Base-by-base conservation (phyloP, 768 basidiomycete genomes). In the Boletus rubescentipes region DNA sequence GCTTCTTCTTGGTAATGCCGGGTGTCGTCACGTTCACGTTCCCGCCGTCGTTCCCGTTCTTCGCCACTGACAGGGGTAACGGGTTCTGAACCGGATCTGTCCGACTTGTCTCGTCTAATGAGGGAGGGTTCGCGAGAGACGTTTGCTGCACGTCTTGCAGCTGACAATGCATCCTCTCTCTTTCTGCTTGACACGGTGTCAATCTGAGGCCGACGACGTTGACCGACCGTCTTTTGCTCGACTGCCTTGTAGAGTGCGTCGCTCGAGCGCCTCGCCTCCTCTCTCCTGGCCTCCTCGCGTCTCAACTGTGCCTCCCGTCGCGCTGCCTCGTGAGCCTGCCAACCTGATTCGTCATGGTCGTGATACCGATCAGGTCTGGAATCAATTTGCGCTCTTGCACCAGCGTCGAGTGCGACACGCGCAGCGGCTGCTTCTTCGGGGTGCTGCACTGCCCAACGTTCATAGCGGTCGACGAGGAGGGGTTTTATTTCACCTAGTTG, bases 401-500 rank as follows among this genome's bases (percentile, higher is more conserved):
- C 55, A 16, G 63, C 47, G n/a, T 67, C 67, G 35, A 58, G 50
- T 3, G 63, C 44, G 18, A 63, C 46, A 51, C 63, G 65, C 31
- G 58, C 58, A 20, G 56, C 55, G 43, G 58, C 56, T 31, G 61
- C 68, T 30, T 70, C 72, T 44, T 78, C 72, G 8, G 76, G 75
- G 56, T 82, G 72, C 36, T 72, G 69, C 35, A 70, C 69, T 11
- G 71, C 64, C 86, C 86, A 90, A 46, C 76, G 73, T 46, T 87
- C 85, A 58, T 82, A 84, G 15, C 84, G 79, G 39, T 82, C 79
- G 40, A 87, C 79, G 9, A 92, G 77, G 4, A 73, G 61, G 9
- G 81, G 80, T 54, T 90, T 91, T 49, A 93, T 75, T 23, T 81
- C 77, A 44, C 82, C 75, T 31, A 93, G 80, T 58, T 76, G 77